Evolutionary conservation across 2,329 filamentous ascomycete genomes (phyloP).

Genomic region (Clarireedia homoeocarpa): DNA sequence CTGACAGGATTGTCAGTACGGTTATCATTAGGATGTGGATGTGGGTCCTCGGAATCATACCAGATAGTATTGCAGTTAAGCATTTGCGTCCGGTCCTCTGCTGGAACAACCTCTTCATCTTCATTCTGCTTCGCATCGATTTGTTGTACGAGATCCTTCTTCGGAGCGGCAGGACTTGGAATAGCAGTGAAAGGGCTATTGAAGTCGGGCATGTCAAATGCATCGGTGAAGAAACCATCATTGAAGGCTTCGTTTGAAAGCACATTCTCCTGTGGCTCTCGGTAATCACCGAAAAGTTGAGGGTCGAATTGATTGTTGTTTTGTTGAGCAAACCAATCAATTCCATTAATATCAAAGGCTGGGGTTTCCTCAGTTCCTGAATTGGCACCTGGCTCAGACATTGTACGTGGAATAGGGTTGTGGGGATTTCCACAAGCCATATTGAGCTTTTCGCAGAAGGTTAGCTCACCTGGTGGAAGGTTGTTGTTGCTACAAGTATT

Average conservation of each 20-base stretch:
- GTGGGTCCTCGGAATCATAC: conserved; percentile 45
- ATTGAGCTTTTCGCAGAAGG: conserved; percentile 48
- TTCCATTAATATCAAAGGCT: conserved; percentile 43
- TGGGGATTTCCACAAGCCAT: conserved; percentile 46
- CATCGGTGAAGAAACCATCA: conserved; percentile 51
- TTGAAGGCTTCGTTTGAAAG: conserved; percentile 47
- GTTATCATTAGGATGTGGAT: neutral
- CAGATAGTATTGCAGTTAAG: conserved; percentile 89
- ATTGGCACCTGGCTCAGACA: conserved; percentile 24
- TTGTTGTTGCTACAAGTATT: conserved; percentile 37
- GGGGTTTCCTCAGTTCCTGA: conserved; percentile 24
- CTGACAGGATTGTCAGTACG: conserved; percentile 38
- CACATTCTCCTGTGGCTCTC: conserved; percentile 80
- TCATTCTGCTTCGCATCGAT: conserved; percentile 70
- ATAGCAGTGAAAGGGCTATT: conserved; percentile 70
- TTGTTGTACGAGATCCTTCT: conserved; percentile 67
- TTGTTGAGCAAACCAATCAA: conserved; percentile 72
- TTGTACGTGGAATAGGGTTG: conserved; percentile 43
- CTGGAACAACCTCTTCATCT: conserved; percentile 59
- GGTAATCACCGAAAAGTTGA: conserved; percentile 83
- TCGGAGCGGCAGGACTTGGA: conserved; percentile 35
- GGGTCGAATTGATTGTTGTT: conserved; percentile 86
- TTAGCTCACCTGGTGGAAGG: conserved; percentile 38
- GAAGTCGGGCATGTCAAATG: conserved; percentile 70
- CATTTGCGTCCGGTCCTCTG: conserved; percentile 52